Evolutionary conservation across 345 rosid species (phyloP).

Genomic region (Gossypium sturtianum): DNA sequence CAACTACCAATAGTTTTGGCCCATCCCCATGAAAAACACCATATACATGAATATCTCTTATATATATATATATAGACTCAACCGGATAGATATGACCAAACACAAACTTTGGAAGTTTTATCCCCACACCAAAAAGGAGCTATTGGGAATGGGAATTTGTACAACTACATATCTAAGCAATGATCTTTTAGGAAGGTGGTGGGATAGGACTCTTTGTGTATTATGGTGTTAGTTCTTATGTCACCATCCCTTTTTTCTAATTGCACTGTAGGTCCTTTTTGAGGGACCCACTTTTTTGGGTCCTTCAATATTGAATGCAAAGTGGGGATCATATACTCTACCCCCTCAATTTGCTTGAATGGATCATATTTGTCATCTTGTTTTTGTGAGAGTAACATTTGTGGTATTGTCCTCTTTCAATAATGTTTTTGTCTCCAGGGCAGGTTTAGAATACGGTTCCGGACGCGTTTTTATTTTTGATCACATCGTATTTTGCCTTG

Average conservation of each 20-base stretch:
- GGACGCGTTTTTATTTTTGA: no score
- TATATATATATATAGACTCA: background rate
- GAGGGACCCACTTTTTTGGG: background rate
- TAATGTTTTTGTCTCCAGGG: no score
- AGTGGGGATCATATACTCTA: constrained; percentile 20
- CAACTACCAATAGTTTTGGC: constrained; percentile 8
- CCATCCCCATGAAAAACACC: background rate
- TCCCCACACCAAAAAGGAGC: constrained; percentile 11
- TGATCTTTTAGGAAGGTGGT: background rate
- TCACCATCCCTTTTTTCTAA: constrained; percentile 23
- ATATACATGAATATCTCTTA: background rate
- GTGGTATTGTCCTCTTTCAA: constrained; percentile 4
- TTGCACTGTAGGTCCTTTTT: background rate
- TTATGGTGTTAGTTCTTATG: constrained; percentile 32
- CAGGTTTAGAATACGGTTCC: no score
- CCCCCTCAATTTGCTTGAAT: background rate
- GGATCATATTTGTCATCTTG: background rate
- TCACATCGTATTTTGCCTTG: no score
- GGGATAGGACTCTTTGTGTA: background rate
- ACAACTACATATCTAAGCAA: background rate
- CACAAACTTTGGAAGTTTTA: constrained; percentile 7
- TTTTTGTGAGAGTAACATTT: constrained; percentile 9
- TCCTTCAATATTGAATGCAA: constrained; percentile 20
- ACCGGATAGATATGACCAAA: constrained; percentile 3
- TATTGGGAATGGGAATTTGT: background rate